Percentiles rank a stretch among this genome's conserved stretches.
Evolutionary conservation across 306 rosid species (phyloP).

Genomic region (Rosa rugosa): DNA sequence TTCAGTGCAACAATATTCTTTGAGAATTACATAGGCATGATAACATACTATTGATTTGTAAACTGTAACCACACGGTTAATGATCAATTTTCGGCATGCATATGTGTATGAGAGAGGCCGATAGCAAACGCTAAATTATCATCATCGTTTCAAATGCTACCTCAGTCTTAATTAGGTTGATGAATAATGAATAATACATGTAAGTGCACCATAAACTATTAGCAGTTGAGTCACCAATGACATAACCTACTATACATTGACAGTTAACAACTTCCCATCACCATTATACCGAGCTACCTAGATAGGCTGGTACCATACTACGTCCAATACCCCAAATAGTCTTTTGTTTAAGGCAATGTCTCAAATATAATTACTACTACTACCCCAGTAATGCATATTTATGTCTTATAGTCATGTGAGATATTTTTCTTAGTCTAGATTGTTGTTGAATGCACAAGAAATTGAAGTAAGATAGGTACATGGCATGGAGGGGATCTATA

Average conservation of each 20-base stretch:
- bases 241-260: conserved; percentile 2
- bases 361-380: background rate
- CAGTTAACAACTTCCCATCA: conserved; percentile 9
- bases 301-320: background rate
- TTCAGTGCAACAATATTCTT: too few species aligned
- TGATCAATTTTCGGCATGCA: background rate
- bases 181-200: background rate
- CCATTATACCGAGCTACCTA: conserved; percentile 5
- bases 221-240: conserved; percentile 3
- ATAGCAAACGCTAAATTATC: background rate
- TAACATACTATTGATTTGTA: too few species aligned
- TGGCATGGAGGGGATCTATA: background rate
- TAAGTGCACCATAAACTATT: background rate
- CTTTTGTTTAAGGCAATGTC: background rate
- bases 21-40: too few species aligned
- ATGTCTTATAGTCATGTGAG: conserved; percentile 5
- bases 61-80: background rate
- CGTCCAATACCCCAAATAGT: background rate
- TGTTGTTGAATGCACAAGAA: conserved; percentile 7
- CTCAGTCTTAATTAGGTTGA: background rate
- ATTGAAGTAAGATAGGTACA: background rate
- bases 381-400: background rate
- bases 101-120: background rate
- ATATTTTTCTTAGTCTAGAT: background rate
- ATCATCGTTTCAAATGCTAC: background rate